Percentiles rank a stretch among this genome's conserved stretches.
Evolutionary conservation across 371 early-diverging fungal species (phyloP).

Genomic region (Apophysomyces elegans): DNA sequence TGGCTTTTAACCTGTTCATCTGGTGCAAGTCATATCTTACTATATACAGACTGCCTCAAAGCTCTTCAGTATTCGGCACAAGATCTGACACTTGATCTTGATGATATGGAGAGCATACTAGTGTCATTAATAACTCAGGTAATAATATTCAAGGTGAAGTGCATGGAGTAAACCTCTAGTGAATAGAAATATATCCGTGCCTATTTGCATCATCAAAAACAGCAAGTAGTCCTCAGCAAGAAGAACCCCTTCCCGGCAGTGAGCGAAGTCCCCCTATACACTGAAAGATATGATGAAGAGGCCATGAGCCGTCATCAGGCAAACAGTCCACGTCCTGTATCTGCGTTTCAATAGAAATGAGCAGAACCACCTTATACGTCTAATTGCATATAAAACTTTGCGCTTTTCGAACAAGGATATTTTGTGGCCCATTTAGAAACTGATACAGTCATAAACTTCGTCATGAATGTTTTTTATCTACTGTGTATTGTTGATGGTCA

Average conservation of each 20-base stretch:
- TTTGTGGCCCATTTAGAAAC: too few species aligned
- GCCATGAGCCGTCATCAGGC: slow-evolving; percentile 6
- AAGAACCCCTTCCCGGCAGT: slow-evolving; percentile 78
- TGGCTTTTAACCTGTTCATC: slow-evolving; percentile 7
- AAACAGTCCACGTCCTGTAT: neutral
- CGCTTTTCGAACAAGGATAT: too few species aligned
- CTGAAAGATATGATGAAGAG: slow-evolving; percentile 26
- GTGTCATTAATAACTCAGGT: slow-evolving; percentile 55
- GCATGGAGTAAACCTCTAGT: too few species aligned
- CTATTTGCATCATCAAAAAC: slow-evolving; percentile 83
- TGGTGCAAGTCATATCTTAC: neutral
- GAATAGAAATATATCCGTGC: slow-evolving; percentile 81
- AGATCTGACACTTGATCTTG: slow-evolving; percentile 24
- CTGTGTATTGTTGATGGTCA: too few species aligned
- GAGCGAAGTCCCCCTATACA: slow-evolving; percentile 19
- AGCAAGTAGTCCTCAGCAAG: slow-evolving; percentile 75
- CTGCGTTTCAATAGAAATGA: too few species aligned
- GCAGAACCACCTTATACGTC: too few species aligned
- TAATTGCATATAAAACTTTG: too few species aligned
- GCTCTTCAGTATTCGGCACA: slow-evolving; percentile 30
- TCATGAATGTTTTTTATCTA: too few species aligned
- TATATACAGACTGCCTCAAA: slow-evolving; percentile 28
- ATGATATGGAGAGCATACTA: slow-evolving; percentile 42
- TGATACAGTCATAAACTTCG: too few species aligned
- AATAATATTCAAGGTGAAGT: neutral